These are phyloP conservation scores for Psilocybe cyanescens DNA, from an alignment of 768 basidiomycete genomes.

Conservation along the genomic window DNA sequence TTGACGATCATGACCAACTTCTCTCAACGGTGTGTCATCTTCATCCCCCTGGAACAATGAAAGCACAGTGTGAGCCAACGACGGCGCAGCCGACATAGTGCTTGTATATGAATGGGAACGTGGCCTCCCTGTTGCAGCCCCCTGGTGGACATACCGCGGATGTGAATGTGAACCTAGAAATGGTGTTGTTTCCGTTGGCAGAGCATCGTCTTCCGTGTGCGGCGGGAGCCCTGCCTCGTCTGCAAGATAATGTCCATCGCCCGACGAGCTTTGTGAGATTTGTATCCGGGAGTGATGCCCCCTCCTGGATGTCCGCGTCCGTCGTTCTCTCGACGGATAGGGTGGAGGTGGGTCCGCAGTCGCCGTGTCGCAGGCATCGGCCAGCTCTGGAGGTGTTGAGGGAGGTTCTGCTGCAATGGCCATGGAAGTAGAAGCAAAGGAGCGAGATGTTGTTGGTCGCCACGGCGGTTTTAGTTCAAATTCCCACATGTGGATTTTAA, in stretches of 20 bases:
- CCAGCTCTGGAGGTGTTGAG: conserved; percentile 15
- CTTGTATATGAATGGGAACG: conserved; percentile 66
- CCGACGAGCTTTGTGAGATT: conserved; percentile 30
- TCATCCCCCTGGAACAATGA: conserved; percentile 65
- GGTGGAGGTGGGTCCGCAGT: conserved; percentile 70
- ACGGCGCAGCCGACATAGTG: conserved; percentile 58
- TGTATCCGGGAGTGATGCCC: conserved; percentile 23
- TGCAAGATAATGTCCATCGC: conserved; percentile 36
- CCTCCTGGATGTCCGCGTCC: conserved; percentile 37
- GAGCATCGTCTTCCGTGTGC: conserved; percentile 32
- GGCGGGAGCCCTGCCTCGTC: conserved; percentile 32
- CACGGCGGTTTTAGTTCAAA: not conserved
- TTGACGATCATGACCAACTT: conserved; percentile 37
- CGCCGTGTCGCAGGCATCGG: conserved; percentile 15
- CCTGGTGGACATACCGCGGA: conserved; percentile 21
- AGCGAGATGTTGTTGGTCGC: not conserved
- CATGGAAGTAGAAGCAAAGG: conserved; percentile 17
- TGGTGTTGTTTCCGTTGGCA: conserved; percentile 52
- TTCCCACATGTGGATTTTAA: not conserved
- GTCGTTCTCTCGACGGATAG: conserved; percentile 58
- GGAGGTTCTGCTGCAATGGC: conserved; percentile 15
- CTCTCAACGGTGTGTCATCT: conserved; percentile 36
- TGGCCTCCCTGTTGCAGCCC: conserved; percentile 34
- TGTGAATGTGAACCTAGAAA: conserved; percentile 36
- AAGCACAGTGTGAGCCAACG: conserved; percentile 68